phyloP scores from a whole-genome alignment of 768 basidiomycete genomes.

The Gymnopilus junonius region DNA sequence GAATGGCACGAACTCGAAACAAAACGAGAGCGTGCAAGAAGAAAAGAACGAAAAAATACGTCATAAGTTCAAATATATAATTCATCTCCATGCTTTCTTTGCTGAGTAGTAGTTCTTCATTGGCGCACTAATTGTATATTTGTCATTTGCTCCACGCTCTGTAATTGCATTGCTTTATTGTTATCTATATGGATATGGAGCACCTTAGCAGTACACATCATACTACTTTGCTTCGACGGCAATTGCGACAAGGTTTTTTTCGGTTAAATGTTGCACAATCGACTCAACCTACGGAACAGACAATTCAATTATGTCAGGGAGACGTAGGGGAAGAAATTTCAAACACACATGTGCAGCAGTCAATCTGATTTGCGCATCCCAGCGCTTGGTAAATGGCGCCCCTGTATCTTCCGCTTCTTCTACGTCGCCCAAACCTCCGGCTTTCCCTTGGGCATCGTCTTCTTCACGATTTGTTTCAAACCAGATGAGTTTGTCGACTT shows the following conservation, averaged over 20 bases:
- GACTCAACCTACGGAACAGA: constrained; percentile 66
- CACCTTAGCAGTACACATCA: neutral
- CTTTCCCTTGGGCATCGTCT: constrained; percentile 92
- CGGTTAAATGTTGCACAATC: constrained; percentile 81
- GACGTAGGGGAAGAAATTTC: neutral
- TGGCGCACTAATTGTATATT: constrained; percentile 1
- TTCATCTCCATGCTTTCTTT: constrained; percentile 17
- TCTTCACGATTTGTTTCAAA: constrained; percentile 90
- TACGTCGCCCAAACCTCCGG: constrained; percentile 89
- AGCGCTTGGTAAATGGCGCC: constrained; percentile 89
- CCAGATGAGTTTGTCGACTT: constrained; percentile 92
- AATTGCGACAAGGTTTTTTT: constrained; percentile 65
- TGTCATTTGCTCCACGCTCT: neutral
- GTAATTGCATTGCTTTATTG: constrained; percentile 1
- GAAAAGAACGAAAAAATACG: constrained; percentile 58
- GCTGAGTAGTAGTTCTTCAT: neutral
- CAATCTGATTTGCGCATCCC: constrained; percentile 93
- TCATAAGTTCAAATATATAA: constrained; percentile 36
- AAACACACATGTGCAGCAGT: constrained; percentile 81
- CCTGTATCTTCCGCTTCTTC: constrained; percentile 89
- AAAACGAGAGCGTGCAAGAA: constrained; percentile 86
- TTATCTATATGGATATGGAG: neutral
- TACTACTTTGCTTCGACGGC: constrained; percentile 18
- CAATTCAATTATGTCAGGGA: neutral
- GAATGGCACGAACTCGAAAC: constrained; percentile 99